Evolutionary conservation across 2,329 filamentous ascomycete genomes (phyloP), one percentile per base, ranked within the genome.

Genomic region (Trichoderma oligosporum): DNA sequence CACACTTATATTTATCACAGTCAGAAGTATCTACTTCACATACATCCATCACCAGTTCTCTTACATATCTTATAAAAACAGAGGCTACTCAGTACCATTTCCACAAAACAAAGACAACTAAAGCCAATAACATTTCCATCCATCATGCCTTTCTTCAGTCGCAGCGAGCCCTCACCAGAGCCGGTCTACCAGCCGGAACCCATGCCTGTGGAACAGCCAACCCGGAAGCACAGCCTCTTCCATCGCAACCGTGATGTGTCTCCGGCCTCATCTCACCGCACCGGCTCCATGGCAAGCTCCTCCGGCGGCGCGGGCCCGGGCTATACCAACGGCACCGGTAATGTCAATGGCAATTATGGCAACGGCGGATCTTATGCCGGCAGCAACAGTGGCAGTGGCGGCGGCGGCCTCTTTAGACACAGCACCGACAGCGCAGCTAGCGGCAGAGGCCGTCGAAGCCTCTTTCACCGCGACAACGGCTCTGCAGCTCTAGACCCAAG

Each of bases 401-500:
- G 59, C 51, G 44, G 55, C 29, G 58, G 58, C 3, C 47, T 62
- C 51, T 41, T 61, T 63, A 54, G 55, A 47, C 59, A 59, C 42
- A 58, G 56, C 56, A 55, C 56, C 25, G 56, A 58, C 33, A 55
- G 51, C 36, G 31, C 41, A 20, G 55, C 41, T n/a, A 42, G 33
- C 27, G 31, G 41, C 33, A 25, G 51, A 9, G 45, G 54, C 39
- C 35, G 51, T 0, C 44, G 45, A n/a, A 25, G 73, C 57, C 71
- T 75, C 39, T 70, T 80, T 5, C 72, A 73, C 31, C 74, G 75
- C 11, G 42, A 77, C 48, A 63, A 73, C 57, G 74, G 80, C 62
- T 74, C 79, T 44, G n/a, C 12, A 29, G 29, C 51, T 9, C 77
- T 85, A 61, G 86, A 89, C 70, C 82, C 84, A 0, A 80, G 76